Base-by-base conservation (phyloP, 176 grass and related monocot genomes). In the Miscanthus lutarioriparius region DNA sequence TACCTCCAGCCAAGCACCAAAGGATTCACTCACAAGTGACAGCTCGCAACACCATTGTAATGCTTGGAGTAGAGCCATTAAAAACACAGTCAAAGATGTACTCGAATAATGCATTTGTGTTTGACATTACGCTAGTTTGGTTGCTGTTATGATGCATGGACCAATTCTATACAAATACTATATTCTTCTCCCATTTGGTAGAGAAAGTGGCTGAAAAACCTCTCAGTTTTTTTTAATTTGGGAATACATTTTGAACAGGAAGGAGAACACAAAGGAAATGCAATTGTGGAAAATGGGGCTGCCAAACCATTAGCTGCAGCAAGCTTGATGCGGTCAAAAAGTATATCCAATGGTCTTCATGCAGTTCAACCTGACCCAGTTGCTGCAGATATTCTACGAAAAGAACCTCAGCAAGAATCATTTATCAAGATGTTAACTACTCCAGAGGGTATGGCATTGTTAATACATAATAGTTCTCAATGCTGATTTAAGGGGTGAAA, bases 381-480 rank as follows among this genome's bases (percentile, higher is more conserved):
- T 81, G 93, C 93, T 43, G 96, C 96, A 80, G 89, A 98, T 90
- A 96, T 98, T 96, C 93, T 98, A 84, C 92, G 96, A 80, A 98
- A 89, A 96, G 96, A 91, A 87, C 87, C 96, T 71, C 86, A 98
- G 67, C 91, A 96, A 88, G 96, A 96, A 87, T 89, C 93, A 64
- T 98, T 98, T 93, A 91, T 92, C 67, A 85, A 81, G 87, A 39
- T 98, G 61, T 85, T 84, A 78, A 98, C 92, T 80, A 72, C 93
- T 82, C 96, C 96, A 75, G 75, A 85, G 17, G 93, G 93, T 98
- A 98, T 92, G 83, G 0, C 9, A 79, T 83, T 83, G 74, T 6
- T 32, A 44, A 25, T 73, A 44, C 10, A 79, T 27, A 83, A 23
- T 25, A 48, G 15, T 69, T 23, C 16, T 51, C 32, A 76, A 47